Evolutionary conservation across 2,329 filamentous ascomycete species (phyloP).

Genomic region (Penicillium sp.): DNA sequence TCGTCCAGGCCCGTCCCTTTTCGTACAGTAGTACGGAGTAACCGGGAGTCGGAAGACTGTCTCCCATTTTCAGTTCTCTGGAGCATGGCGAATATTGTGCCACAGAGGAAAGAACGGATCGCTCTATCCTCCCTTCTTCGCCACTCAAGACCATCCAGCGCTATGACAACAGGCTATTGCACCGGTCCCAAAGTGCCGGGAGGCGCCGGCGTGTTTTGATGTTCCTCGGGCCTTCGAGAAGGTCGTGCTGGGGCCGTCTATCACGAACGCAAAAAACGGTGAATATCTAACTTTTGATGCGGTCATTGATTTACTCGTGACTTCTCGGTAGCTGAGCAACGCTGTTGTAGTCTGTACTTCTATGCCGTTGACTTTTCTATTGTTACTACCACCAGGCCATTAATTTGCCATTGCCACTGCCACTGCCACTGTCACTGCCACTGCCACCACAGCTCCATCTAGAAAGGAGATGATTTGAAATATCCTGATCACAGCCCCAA

Average conservation of each 20-base stretch:
- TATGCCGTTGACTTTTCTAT: neutral
- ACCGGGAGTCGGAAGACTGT: conserved; percentile 10
- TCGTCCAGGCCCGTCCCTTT: conserved; percentile 27
- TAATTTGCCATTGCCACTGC: neutral
- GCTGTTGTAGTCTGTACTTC: neutral
- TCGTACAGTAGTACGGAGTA: conserved; percentile 3
- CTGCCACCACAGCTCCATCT: neutral
- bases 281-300: neutral
- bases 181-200: conserved; percentile 26
- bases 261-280: conserved; percentile 6
- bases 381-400: neutral
- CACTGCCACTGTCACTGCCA: neutral
- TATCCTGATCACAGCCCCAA: neutral
- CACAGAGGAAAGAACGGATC: conserved; percentile 13
- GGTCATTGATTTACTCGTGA: neutral
- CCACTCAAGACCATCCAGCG: conserved; percentile 13
- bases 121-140: conserved; percentile 6
- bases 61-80: neutral
- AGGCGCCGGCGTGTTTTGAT: conserved; percentile 22
- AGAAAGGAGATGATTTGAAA: neutral
- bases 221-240: conserved; percentile 30
- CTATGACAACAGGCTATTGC: conserved; percentile 22
- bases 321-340: neutral
- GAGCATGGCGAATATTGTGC: neutral
- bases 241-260: conserved; percentile 9